Evolutionary conservation across 2,329 filamentous ascomycete genomes (phyloP), one percentile per base, ranked within the genome.

Genomic region (Colletotrichum phormii): DNA sequence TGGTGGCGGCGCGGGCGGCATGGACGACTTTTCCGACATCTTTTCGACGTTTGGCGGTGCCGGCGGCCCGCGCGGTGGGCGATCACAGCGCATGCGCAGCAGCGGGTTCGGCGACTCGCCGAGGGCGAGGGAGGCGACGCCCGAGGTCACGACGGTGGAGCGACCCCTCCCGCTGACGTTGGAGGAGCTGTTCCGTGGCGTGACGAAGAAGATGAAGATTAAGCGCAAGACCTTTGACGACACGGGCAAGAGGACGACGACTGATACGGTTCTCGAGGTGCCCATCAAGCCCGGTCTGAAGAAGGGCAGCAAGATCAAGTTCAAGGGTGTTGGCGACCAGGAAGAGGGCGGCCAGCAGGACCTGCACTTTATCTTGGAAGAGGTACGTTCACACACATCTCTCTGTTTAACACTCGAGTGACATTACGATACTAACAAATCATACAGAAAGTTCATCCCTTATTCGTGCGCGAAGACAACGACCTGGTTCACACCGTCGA

Each of bases 261-360:
- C 95, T 73, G 97, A 99, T 78, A 94, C 95, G 79, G 94, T 98
- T 22, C 86, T 99, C 35, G 95, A 97, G 80, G 96, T 98, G 64
- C 95, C 95, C 59, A 98, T 99, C 85, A 98, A 98, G 85, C 92
- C 95, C 6, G 97, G 97, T 72, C 85, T 98, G 83, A 98, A 98
- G 85, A 95, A 97, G 78, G 97, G 97, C 35, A 97, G 94, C 79
- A 99, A 98, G 88, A 98, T 99, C 84, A 98, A 98, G 84, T 99
- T 98, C 81, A 94, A 94, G 80, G 95, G 96, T 54, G 95, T 99
- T n/a, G 97, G 97, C 12, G 97, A 99, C 82, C 95, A 98, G 82
- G 95, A 98, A 74, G 97, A 98, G 80, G 97, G 97, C 54, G 96
- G 96, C 15, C 94, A 95, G 72, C 97, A 99, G 82, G 97, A 99